These are phyloP conservation scores for Trichosporon inkin DNA, from an alignment of 1,284 basidiomycete species.

Conservation along the genomic window DNA sequence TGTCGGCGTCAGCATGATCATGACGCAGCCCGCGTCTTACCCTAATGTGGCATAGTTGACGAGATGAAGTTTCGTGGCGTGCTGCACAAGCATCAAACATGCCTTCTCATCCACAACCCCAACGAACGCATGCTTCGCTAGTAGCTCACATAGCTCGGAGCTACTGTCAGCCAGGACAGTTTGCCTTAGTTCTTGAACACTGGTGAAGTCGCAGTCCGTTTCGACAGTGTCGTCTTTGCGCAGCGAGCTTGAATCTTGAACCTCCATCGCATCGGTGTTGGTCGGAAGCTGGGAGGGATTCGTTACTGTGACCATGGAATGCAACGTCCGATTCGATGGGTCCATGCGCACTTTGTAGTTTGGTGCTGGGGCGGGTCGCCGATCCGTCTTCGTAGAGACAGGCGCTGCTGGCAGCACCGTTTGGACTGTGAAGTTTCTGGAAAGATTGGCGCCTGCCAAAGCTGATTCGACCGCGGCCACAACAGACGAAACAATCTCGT, in stretches of 20 bases:
- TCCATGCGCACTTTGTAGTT: slow-evolving; percentile 93
- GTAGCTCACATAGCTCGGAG: slow-evolving; percentile 72
- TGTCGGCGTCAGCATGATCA: slow-evolving; percentile 43
- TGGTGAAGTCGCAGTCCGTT: slow-evolving; percentile 73
- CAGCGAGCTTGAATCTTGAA: slow-evolving; percentile 28
- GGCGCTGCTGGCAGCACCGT: slow-evolving; percentile 41
- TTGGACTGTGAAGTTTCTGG: slow-evolving; percentile 77
- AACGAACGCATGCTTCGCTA: slow-evolving; percentile 86
- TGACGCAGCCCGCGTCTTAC: slow-evolving; percentile 53
- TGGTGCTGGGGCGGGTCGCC: slow-evolving; percentile 52
- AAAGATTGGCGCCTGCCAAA: slow-evolving; percentile 62
- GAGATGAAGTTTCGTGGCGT: slow-evolving; percentile 81
- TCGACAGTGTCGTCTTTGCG: slow-evolving; percentile 61
- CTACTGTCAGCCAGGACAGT: slow-evolving; percentile 53
- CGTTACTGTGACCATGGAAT: slow-evolving; percentile 71
- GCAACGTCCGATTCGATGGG: slow-evolving; percentile 77
- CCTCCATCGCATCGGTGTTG: slow-evolving; percentile 24
- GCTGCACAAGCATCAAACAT: slow-evolving; percentile 78
- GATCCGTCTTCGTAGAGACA: neutral
- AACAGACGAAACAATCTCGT: slow-evolving; percentile 75
- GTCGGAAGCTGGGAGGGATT: slow-evolving; percentile 38
- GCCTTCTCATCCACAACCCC: slow-evolving; percentile 78
- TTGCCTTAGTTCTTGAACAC: slow-evolving; percentile 67
- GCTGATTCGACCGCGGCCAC: slow-evolving; percentile 66
- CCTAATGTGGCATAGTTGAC: slow-evolving; percentile 77